Conservation (phyloP, 129 eudicot species). For the Centrapalus pauciflorus region DNA sequence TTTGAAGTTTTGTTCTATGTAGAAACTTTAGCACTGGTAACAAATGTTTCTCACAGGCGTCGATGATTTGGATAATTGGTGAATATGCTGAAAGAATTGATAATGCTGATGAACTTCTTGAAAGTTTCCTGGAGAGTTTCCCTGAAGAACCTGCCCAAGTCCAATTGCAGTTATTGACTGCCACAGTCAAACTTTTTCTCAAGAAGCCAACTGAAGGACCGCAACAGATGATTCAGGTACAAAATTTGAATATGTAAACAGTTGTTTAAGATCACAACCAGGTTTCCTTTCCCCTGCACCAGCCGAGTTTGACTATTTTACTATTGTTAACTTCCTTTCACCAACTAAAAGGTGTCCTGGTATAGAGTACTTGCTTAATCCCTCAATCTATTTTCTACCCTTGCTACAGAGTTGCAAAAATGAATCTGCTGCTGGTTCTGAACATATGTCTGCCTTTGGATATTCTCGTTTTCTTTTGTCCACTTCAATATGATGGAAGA, state of each 20-base stretch:
- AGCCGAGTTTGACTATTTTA: not conserved
- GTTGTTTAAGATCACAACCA: not conserved
- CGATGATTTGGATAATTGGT: conserved; percentile 99
- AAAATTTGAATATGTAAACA: not conserved
- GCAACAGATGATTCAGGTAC: conserved; percentile 97
- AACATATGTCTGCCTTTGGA: no score
- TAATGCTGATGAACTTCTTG: conserved; percentile 98
- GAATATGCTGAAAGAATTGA: conserved; percentile 99
- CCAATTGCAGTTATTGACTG: conserved; percentile 93
- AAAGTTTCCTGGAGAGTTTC: conserved; percentile 91
- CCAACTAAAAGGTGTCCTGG: not conserved
- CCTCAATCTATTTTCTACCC: not conserved
- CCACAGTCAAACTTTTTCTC: conserved; percentile 93
- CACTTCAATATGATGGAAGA: no score
- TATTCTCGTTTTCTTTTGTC: no score
- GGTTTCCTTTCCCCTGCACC: not conserved
- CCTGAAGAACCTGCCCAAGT: conserved; percentile 99
- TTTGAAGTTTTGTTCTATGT: conserved; percentile 11
- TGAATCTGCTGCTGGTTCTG: no score
- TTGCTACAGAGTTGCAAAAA: no score
- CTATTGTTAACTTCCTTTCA: not conserved
- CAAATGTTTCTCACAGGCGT: conserved; percentile 51
- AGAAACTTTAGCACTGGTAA: not conserved
- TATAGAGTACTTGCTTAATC: not conserved
- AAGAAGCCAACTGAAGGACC: conserved; percentile 99